Percentiles rank a stretch among this genome's conserved stretches.
These are phyloP conservation scores for Xylariaceae sp. DNA, from an alignment of 2,329 filamentous ascomycete genomes.

Conservation along the genomic window DNA sequence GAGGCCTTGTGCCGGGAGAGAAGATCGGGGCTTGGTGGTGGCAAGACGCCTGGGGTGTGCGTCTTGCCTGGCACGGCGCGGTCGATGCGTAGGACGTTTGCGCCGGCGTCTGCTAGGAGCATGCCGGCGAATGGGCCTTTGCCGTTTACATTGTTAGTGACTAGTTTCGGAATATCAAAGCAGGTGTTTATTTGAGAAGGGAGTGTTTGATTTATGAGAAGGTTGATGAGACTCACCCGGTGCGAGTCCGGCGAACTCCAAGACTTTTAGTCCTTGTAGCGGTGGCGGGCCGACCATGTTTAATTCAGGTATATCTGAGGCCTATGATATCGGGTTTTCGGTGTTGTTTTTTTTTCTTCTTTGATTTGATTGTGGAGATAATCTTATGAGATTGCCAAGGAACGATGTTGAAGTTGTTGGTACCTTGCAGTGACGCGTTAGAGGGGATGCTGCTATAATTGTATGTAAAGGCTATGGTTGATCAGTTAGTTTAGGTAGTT, in stretches of 20 bases:
- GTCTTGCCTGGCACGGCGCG: constrained; percentile 45
- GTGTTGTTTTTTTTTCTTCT: too few relatives aligned
- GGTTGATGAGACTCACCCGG: constrained; percentile 43
- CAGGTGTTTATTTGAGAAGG: too few relatives aligned
- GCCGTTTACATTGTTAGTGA: not conserved
- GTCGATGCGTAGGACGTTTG: constrained; percentile 82
- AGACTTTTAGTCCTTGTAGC: constrained; percentile 49
- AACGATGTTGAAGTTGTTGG: too few relatives aligned
- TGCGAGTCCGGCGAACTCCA: constrained; percentile 57
- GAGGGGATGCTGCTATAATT: too few relatives aligned
- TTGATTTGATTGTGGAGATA: too few relatives aligned
- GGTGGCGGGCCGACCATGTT: constrained; percentile 37
- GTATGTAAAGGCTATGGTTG: too few relatives aligned
- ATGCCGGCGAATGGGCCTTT: constrained; percentile 82
- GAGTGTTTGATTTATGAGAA: not conserved
- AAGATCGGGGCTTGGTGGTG: constrained; percentile 55
- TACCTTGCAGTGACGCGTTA: too few relatives aligned
- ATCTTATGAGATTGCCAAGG: too few relatives aligned
- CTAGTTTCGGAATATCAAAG: not conserved
- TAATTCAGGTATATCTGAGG: not conserved
- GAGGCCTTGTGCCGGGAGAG: constrained; percentile 78
- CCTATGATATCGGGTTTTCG: too few relatives aligned
- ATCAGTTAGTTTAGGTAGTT: too few relatives aligned
- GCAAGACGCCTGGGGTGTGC: constrained; percentile 33
- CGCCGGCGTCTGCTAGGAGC: constrained; percentile 83